Base-by-base conservation (phyloP, 495 filamentous ascomycete genomes). In the Hyaloscypha bicolor region DNA sequence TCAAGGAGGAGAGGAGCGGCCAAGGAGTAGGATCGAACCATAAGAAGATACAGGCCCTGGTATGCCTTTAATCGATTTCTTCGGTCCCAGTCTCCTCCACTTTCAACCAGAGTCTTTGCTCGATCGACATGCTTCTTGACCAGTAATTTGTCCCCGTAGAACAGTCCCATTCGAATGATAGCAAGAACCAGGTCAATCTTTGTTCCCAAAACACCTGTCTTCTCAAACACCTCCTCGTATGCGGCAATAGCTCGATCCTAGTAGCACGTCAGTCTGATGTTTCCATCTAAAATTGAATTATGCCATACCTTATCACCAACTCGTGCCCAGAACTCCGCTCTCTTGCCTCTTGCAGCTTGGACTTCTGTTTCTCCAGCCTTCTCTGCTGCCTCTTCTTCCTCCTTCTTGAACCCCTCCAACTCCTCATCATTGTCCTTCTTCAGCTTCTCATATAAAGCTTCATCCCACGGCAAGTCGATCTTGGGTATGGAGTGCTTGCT, bases 41-140 rank as follows among this genome's bases (percentile, higher is more conserved):
- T 97, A 66, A 99, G 90, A 11, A 97, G 85, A 75, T 97, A 91
- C 35, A 99, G 81, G 68, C 95, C 95, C 78, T 96, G 92, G 85
- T 99, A 99, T 62, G 95, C 96, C 87, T 99, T 99, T 53, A 99
- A 86, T 59, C 95, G 90, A 79, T 99, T 99, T 75, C 95, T 89
- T 32, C 95, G 91, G 78, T 99, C 95, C 95, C 95, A 99, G 77
- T 99, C 95, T 70, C 95, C 95, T 71, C 95, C 95, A 67, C 87
- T 91, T 73, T 99, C 95, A 29, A 97, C 92, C 33, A 99, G 83
- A 19, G 89, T 86, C 81, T 92, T 91, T 67, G 95, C 95, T 9
- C 95, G 89, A 69, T 97, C 93, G 53, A 98, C 87, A 39, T 90
- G 92, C 82, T 96, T 97, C 86, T 93, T 97, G 62, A 96, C 95